These are phyloP conservation scores for Pyrenula massariospora DNA, from an alignment of 495 filamentous ascomycete genomes.

Conservation along the genomic window DNA sequence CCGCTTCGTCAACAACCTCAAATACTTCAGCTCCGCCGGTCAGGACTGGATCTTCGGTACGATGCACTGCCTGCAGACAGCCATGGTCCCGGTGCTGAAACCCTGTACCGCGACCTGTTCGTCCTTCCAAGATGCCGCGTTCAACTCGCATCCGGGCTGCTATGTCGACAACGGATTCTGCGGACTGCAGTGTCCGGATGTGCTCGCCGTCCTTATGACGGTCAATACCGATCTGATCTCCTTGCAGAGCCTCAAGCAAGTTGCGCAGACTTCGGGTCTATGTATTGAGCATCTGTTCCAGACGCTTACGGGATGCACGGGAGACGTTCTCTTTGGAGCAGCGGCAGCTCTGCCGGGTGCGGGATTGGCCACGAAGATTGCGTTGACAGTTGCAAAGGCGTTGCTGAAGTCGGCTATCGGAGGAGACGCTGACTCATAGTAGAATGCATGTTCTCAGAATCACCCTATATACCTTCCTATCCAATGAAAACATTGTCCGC, in stretches of 20 bases:
- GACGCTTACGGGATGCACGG: background rate
- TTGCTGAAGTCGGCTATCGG: background rate
- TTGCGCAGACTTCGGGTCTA: background rate
- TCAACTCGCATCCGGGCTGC: background rate
- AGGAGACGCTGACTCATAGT: no score
- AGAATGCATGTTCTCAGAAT: no score
- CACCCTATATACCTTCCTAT: no score
- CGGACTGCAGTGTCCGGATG: background rate
- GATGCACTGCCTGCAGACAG: slow-evolving; percentile 1
- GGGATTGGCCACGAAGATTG: background rate
- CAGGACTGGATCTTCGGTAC: background rate
- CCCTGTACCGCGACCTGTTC: background rate
- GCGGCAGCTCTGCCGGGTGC: background rate
- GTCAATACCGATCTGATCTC: background rate
- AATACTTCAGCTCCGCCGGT: background rate
- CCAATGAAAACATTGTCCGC: no score
- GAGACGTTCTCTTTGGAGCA: background rate
- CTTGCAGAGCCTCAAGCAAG: background rate
- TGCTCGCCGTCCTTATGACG: background rate
- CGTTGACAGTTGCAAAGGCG: background rate
- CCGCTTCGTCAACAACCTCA: background rate
- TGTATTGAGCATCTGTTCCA: background rate
- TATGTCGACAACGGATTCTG: background rate
- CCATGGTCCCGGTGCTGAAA: background rate
- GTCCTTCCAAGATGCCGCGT: background rate